Evolutionary conservation across 805 yeast species (phyloP), one percentile per base, ranked within the genome.

Genomic region (Wickerhamomyces xylosicus): DNA sequence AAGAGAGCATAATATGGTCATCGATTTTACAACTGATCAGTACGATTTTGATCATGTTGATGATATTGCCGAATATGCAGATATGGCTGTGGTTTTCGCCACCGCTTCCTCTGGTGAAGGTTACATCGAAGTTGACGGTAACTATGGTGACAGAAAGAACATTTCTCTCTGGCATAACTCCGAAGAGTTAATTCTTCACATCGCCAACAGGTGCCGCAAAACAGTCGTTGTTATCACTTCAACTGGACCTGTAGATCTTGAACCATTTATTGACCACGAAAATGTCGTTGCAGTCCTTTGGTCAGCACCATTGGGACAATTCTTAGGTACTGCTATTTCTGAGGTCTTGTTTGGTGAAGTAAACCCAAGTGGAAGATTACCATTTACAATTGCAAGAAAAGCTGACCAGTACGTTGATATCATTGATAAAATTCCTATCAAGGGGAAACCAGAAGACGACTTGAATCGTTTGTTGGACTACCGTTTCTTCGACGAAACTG

Each of bases 291-390:
- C 70, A 1, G 77, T 77, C 2, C 41, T 78, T 13, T 73, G 61
- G 48, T 58, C 77, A 2, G 67, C 77, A 4, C 81, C 80, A 4
- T 62, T 73, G 38, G 82, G 83, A n/a, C 66, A 67, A 39, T 61
- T 60, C 50, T 64, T 67, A 32, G 85, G 83, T 2, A 61, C 66
- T 37, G 79, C 81, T 1, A 54, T 77, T 19, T 73, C 79, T 2
- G 77, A 74, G 32, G 66, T 75, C 0, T 50, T 77, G 16, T 77
- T 72, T 54, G 84, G 85, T 1, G 77, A 72, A 29, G 63, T 60
- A n/a, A 71, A 70, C 43, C 83, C 84, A 8, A 72, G 79, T 29
- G 85, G 84, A 5, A 66, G 70, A 43, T 61, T 78, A 28, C 82
- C 85, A 1, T 76, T 77, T 49, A 74, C 84, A 4, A 66, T 77